These are phyloP conservation scores for Auricularia sp. DNA, from an alignment of 768 basidiomycete genomes.

Conservation along the genomic window DNA sequence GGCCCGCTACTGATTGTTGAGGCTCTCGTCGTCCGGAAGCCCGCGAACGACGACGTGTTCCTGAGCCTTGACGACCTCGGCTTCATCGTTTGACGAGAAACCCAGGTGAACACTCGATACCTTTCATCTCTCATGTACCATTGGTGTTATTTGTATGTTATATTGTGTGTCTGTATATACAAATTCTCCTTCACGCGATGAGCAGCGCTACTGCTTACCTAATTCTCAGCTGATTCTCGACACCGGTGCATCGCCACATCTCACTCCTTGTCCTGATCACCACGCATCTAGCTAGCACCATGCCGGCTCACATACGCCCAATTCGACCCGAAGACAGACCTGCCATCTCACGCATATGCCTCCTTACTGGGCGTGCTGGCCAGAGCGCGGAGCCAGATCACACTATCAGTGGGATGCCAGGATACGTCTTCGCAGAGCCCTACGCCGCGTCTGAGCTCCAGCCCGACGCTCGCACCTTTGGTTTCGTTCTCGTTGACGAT, in stretches of 20 bases:
- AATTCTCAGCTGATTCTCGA: no score
- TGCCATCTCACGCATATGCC: constrained; percentile 60
- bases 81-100: neutral
- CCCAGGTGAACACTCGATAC: no score
- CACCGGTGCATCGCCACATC: no score
- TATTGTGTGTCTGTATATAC: no score
- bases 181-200: no score
- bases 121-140: no score
- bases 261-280: no score
- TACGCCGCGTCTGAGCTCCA: constrained; percentile 49
- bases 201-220: no score
- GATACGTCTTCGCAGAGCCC: constrained; percentile 65
- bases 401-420: constrained; percentile 53
- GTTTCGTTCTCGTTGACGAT: constrained; percentile 52
- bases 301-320: constrained; percentile 43
- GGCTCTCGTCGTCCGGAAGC: constrained; percentile 67
- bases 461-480: constrained; percentile 36
- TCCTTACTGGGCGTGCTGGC: constrained; percentile 66
- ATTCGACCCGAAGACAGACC: constrained; percentile 44
- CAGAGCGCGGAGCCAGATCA: constrained; percentile 53
- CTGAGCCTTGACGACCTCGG: constrained; percentile 18
- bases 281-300: constrained; percentile 5
- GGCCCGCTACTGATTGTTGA: constrained; percentile 67
- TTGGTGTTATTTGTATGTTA: no score
- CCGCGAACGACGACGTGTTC: constrained; percentile 67